These are phyloP conservation scores for Leptodermis oblonga DNA, from an alignment of 257 asterid species.

Conservation along the genomic window DNA sequence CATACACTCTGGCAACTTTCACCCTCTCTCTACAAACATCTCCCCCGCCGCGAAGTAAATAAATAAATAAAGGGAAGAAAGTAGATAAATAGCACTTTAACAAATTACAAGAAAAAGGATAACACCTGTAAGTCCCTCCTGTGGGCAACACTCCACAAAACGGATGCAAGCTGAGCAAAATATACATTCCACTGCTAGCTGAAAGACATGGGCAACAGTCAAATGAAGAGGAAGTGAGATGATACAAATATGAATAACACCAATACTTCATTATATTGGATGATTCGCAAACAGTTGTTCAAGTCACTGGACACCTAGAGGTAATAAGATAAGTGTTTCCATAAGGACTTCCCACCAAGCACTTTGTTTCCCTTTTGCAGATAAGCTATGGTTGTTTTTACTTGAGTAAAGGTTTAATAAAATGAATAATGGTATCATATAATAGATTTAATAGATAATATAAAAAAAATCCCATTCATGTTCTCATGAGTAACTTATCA, in stretches of 20 bases:
- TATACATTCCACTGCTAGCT: conserved; percentile 99
- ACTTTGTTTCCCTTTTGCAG: not conserved
- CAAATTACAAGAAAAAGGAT: conserved; percentile 12
- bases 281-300: not conserved
- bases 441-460: not conserved
- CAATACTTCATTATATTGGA: not conserved
- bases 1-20: not conserved
- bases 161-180: conserved; percentile 99
- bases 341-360: not conserved
- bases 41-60: not conserved
- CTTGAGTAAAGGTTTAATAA: not conserved
- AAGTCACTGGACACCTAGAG: not conserved
- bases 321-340: not conserved
- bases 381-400: not conserved
- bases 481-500: not conserved
- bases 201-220: conserved; percentile 22
- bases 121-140: conserved; percentile 96
- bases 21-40: not conserved
- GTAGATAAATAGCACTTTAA: not conserved
- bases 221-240: not conserved
- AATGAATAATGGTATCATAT: not conserved
- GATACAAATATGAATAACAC: not conserved
- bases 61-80: not conserved
- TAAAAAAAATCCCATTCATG: too few relatives aligned
- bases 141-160: conserved; percentile 99